Evolutionary conservation across 139 green algal genomes (phyloP).

Genomic region (Edaphochlamys debaryana): DNA sequence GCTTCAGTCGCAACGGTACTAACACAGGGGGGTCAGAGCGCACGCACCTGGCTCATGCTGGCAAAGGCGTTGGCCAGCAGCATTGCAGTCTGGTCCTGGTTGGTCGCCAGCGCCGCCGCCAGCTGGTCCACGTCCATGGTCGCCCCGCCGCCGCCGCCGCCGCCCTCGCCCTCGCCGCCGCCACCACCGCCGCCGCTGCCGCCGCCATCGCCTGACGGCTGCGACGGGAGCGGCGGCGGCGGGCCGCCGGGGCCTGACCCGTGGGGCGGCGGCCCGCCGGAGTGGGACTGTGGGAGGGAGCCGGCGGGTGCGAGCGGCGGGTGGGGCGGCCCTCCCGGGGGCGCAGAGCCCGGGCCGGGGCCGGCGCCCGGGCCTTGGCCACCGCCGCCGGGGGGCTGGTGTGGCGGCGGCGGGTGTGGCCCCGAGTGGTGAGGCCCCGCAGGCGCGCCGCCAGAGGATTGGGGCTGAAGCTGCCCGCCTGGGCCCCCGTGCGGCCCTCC

Average conservation of each 20-base stretch:
- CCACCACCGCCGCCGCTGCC: background rate
- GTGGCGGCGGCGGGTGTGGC: background rate
- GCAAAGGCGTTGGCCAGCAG: constrained; percentile 34
- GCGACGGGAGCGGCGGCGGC: background rate
- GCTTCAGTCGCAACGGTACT: too few relatives aligned
- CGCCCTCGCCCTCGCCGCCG: background rate
- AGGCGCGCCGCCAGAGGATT: too few relatives aligned
- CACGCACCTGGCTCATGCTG: constrained; percentile 35
- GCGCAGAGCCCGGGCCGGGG: too few relatives aligned
- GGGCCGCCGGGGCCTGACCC: background rate
- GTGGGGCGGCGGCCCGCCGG: too few relatives aligned
- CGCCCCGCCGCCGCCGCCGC: background rate
- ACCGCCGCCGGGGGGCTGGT: too few relatives aligned
- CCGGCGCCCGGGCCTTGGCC: too few relatives aligned
- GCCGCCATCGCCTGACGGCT: background rate
- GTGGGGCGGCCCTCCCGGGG: too few relatives aligned
- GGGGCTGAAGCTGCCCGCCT: background rate
- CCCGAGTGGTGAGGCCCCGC: background rate
- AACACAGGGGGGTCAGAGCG: too few relatives aligned
- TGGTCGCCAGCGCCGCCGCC: constrained; percentile 31
- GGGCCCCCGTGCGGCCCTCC: background rate
- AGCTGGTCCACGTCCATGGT: constrained; percentile 24
- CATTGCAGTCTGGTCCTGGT: constrained; percentile 29
- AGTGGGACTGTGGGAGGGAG: too few relatives aligned
- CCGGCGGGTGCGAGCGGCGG: too few relatives aligned